These are phyloP conservation scores for Xylaria telfairii DNA, from an alignment of 495 filamentous ascomycete genomes.

Conservation along the genomic window DNA sequence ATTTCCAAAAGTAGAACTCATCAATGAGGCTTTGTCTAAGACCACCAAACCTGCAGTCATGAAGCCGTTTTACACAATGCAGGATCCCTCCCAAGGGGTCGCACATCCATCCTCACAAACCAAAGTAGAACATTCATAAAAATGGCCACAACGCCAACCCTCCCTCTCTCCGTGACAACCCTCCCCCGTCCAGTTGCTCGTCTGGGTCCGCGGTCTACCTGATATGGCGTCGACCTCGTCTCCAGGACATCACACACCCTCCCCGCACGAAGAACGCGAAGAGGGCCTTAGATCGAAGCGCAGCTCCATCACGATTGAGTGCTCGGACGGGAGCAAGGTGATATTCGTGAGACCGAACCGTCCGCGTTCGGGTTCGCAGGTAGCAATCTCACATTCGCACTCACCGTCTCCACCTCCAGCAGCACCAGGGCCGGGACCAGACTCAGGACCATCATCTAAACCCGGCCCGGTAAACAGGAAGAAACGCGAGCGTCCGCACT, in stretches of 20 bases:
- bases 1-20: not conserved
- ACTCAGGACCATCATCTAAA: not conserved
- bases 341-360: not conserved
- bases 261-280: not conserved
- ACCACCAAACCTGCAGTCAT: not conserved
- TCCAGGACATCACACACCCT: not conserved
- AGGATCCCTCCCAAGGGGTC: not conserved
- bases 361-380: not conserved
- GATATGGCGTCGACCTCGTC: not conserved
- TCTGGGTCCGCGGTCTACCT: no score
- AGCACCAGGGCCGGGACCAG: not conserved
- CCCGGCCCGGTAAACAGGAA: not conserved
- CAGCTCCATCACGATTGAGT: slow-evolving; percentile 15
- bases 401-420: not conserved
- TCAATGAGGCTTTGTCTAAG: slow-evolving; percentile 21
- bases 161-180: not conserved
- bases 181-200: not conserved
- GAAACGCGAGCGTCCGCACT: not conserved
- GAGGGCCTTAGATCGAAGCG: not conserved
- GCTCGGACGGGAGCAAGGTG: slow-evolving; percentile 20
- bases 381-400: not conserved
- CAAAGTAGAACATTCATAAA: slow-evolving; percentile 1
- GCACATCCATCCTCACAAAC: not conserved
- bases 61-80: slow-evolving; percentile 2
- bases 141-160: not conserved